Percentiles rank a stretch among this genome's conserved stretches.
Conservation (phyloP, 495 filamentous ascomycete species). For the Xylaria castorea region DNA sequence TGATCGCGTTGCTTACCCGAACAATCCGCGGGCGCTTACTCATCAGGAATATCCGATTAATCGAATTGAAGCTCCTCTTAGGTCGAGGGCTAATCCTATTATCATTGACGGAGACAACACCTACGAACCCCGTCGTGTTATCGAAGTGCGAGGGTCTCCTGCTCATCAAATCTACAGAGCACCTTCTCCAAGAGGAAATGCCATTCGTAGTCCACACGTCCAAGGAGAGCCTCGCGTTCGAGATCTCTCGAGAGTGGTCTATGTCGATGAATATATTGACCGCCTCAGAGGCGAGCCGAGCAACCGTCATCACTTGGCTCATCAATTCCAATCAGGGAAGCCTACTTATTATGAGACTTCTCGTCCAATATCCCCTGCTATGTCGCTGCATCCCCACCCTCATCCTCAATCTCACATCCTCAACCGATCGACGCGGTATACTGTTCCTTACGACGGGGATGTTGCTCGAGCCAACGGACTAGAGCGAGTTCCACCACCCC, state of each 20-base stretch:
- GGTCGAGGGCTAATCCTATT: slow-evolving; percentile 35
- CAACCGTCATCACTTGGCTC: slow-evolving; percentile 22
- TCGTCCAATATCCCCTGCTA: slow-evolving; percentile 5
- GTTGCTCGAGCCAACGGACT: neutral
- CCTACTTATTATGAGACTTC: slow-evolving; percentile 24
- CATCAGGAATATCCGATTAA: slow-evolving; percentile 2
- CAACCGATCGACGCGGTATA: neutral
- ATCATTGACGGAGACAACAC: slow-evolving; percentile 30
- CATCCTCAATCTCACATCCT: slow-evolving; percentile 13
- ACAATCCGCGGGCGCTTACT: neutral
- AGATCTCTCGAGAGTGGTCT: slow-evolving; percentile 29
- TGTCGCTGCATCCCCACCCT: slow-evolving; percentile 2
- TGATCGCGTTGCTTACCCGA: slow-evolving; percentile 13
- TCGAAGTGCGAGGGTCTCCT: slow-evolving; percentile 34
- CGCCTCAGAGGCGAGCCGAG: slow-evolving; percentile 25
- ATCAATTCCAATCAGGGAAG: slow-evolving; percentile 9
- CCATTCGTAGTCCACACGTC: slow-evolving; percentile 21
- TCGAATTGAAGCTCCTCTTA: slow-evolving; percentile 23
- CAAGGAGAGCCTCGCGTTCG: slow-evolving; percentile 27
- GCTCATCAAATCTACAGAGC: slow-evolving; percentile 24
- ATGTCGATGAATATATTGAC: slow-evolving; percentile 26
- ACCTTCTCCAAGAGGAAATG: slow-evolving; percentile 13
- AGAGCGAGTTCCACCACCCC: neutral
- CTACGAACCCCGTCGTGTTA: slow-evolving; percentile 34
- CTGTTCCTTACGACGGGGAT: slow-evolving; percentile 11